These are phyloP conservation scores for Zasmidium cellare DNA, from an alignment of 2,329 filamentous ascomycete genomes.

Conservation along the genomic window DNA sequence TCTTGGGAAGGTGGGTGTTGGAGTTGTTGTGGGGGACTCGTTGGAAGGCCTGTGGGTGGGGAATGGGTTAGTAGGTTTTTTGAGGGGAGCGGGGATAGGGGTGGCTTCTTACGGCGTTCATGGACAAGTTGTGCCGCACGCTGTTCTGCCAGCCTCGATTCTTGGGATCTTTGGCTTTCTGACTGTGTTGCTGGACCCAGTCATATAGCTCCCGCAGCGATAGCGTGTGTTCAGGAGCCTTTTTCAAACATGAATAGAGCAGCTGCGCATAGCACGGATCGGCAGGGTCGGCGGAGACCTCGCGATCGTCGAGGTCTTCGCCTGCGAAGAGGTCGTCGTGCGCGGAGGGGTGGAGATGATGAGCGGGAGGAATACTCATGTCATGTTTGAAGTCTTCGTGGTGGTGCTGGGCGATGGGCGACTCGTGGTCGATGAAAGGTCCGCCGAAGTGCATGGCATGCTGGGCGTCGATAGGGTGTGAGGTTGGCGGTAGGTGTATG, in stretches of 20 bases:
- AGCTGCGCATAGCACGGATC: constrained; percentile 68
- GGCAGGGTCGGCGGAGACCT: constrained; percentile 15
- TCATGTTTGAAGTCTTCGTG: constrained; percentile 7
- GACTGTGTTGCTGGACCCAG: constrained; percentile 83
- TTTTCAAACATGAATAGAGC: constrained; percentile 74
- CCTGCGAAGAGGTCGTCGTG: constrained; percentile 17
- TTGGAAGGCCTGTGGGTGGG: constrained; percentile 50
- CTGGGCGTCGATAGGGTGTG: constrained; percentile 15
- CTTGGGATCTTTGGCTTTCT: constrained; percentile 63
- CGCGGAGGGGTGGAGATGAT: not conserved
- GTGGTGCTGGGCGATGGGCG: constrained; percentile 7
- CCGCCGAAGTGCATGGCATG: constrained; percentile 8
- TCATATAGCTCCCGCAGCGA: constrained; percentile 83
- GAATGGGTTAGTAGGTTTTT: not conserved
- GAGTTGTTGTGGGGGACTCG: constrained; percentile 47
- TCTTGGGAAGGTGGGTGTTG: constrained; percentile 56
- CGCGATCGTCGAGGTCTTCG: constrained; percentile 13
- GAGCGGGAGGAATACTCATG: not conserved
- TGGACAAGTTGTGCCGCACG: constrained; percentile 91
- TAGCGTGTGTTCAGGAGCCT: constrained; percentile 67
- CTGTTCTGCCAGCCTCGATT: constrained; percentile 85
- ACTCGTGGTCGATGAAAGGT: constrained; percentile 12
- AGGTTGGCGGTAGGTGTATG: constrained; percentile 23
- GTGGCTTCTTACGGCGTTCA: constrained; percentile 74
- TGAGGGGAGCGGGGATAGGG: not conserved